Evolutionary conservation across 2,329 filamentous ascomycete species (phyloP), one percentile per base, ranked within the genome.

Genomic region (Xylariaceae sp.): DNA sequence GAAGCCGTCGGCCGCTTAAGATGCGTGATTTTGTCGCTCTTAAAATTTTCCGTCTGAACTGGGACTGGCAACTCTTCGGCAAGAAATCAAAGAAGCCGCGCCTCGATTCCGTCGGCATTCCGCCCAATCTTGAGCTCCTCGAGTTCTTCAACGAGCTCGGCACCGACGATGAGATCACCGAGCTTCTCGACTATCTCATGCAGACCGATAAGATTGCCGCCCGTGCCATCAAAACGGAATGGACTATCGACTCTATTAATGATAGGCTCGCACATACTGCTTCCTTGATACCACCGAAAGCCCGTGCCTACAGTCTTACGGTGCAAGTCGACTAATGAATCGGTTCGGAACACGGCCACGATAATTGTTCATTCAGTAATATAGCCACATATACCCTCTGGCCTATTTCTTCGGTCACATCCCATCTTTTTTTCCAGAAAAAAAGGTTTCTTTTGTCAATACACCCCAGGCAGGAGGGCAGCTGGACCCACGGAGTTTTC

Each of bases 61-160:
- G 68, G 67, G 73, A 75, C 52, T 70, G 71, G 35, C 73, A 76
- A 49, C 67, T 76, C 1, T 74, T 74, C 25, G 73, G 73, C 12
- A 65, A 64, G 39, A 64, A 68, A 0, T 66, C 67, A n/a, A 67
- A 65, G 48, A 70, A 68, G 45, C 70, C 73, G 4, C 63, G 73
- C 4, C 50, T 75, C 37, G 64, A 71, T 44, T 74, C 71, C 0
- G 71, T 75, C 14, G 73, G 71, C 11, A 55, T 76, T 16, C 72
- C 73, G 2, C 71, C 71, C 1, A 63, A 67, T 47, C 58, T 76
- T 12, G 68, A 74, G 53, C 67, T 61, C 3, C 51, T 76, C 19
- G 71, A 74, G 42, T 72, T 75, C 45, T 68, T 72, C 47, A 71
- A 71, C 45, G 62, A 67, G 22, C 60, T 74, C 8, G 72, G 71